phyloP scores from a whole-genome alignment of 257 asterid genomes.

The Lycium barbarum region DNA sequence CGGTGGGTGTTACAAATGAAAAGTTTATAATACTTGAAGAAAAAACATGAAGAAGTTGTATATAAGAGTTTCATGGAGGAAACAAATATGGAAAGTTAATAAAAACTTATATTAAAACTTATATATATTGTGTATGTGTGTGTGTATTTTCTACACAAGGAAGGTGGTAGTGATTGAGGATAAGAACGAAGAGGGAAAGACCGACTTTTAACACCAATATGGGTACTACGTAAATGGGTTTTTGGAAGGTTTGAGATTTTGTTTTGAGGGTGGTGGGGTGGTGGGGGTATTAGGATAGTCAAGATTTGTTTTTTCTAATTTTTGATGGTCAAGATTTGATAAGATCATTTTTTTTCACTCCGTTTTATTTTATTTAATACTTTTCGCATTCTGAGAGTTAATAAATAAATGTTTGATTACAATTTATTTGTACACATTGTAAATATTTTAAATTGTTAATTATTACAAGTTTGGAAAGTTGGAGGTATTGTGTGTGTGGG shows the following conservation, averaged over 20 bases:
- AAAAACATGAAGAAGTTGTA: background rate
- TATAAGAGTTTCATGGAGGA: constrained; percentile 31
- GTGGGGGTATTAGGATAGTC: background rate
- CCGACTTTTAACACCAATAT: constrained; percentile 27
- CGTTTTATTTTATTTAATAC: no score
- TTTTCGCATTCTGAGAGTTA: no score
- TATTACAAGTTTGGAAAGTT: no score
- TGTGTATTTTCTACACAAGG: constrained; percentile 30
- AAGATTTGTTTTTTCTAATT: background rate
- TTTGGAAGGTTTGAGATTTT: constrained; percentile 26
- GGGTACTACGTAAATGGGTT: constrained; percentile 31
- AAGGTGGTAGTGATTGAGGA: constrained; percentile 32
- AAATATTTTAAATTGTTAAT: no score
- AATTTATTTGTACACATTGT: no score
- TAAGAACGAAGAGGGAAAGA: constrained; percentile 30
- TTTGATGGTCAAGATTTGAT: constrained; percentile 17
- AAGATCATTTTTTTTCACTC: background rate
- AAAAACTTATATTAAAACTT: background rate
- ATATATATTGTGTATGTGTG: background rate
- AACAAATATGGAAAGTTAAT: constrained; percentile 36
- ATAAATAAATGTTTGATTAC: no score
- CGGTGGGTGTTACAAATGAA: constrained; percentile 45
- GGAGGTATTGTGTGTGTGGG: no score
- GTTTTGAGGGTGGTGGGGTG: no score
- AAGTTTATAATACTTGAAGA: constrained; percentile 40